These are phyloP conservation scores for Sclerotinia borealis DNA, from an alignment of 2,329 filamentous ascomycete species.

Conservation along the genomic window DNA sequence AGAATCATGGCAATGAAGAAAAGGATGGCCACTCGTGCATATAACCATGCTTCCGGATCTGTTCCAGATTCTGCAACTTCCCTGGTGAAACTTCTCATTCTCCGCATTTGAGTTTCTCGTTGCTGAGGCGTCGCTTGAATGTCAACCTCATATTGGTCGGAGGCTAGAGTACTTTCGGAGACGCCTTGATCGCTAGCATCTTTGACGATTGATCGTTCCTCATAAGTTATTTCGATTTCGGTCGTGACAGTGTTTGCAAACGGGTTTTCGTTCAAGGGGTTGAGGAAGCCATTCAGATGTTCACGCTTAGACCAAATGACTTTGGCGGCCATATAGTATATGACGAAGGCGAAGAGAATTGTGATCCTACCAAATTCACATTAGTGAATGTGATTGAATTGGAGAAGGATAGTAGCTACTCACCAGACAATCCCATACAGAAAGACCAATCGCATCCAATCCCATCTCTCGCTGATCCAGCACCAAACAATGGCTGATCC, in stretches of 20 bases:
- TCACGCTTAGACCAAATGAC: constrained; percentile 59
- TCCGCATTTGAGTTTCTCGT: not conserved
- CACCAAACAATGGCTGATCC: constrained; percentile 61
- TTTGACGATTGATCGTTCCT: constrained; percentile 29
- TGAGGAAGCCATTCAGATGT: constrained; percentile 50
- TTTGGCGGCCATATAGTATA: constrained; percentile 58
- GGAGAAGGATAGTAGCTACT: not conserved
- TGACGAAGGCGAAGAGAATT: constrained; percentile 53
- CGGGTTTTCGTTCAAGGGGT: constrained; percentile 41
- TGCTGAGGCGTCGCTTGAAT: constrained; percentile 16
- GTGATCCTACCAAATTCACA: constrained; percentile 36
- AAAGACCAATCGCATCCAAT: constrained; percentile 63
- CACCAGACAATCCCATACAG: constrained; percentile 68
- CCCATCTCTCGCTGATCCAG: constrained; percentile 62
- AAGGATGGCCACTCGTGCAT: constrained; percentile 60
- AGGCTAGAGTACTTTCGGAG: constrained; percentile 16
- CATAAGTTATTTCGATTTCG: constrained; percentile 41
- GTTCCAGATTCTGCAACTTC: constrained; percentile 7
- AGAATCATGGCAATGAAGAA: constrained; percentile 65
- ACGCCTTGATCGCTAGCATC: constrained; percentile 10
- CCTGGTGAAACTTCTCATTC: constrained; percentile 8
- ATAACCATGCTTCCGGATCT: constrained; percentile 53
- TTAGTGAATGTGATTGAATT: constrained; percentile 22
- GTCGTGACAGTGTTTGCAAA: constrained; percentile 23
- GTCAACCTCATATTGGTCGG: not conserved